A percentile compares a stretch with the other conserved stretches of the same genome.
Conservation (phyloP, 2,329 filamentous ascomycete species). For the Monilinia vaccinii-corymbosi region DNA sequence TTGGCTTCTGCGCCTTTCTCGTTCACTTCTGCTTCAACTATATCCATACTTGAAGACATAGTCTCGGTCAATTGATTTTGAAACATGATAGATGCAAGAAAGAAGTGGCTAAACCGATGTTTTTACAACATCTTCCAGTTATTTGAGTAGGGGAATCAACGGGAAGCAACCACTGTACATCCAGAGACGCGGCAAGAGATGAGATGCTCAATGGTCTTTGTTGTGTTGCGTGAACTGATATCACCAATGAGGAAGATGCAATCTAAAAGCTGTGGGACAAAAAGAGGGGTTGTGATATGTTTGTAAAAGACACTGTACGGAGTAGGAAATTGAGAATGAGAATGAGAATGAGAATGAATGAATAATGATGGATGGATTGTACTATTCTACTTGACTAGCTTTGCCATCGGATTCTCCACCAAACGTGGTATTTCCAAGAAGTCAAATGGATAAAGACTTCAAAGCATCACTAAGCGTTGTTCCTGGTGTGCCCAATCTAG, state of each 20-base stretch:
- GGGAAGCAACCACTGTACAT: not conserved
- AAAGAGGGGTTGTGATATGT: not conserved
- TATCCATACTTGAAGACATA: conserved; percentile 11
- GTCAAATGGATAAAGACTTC: too few species aligned
- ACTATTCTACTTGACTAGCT: too few species aligned
- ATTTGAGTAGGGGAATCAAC: not conserved
- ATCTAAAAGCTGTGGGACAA: not conserved
- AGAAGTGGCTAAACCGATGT: not conserved
- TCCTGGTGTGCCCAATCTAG: not conserved
- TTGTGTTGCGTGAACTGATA: not conserved
- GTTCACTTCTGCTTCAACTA: not conserved
- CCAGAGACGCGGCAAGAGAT: not conserved
- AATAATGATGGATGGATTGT: not conserved
- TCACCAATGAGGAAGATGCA: not conserved
- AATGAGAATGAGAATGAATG: too few species aligned
- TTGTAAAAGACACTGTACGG: too few species aligned
- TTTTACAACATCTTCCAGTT: not conserved
- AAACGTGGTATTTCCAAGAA: too few species aligned
- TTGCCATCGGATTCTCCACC: too few species aligned
- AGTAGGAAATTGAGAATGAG: too few species aligned
- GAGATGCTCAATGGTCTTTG: not conserved
- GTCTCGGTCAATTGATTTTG: not conserved
- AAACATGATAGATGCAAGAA: not conserved
- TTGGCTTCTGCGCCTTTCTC: conserved; percentile 3
- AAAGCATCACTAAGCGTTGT: too few species aligned